Percentiles rank a stretch among this genome's conserved stretches.
phyloP scores from a whole-genome alignment of 495 filamentous ascomycete genomes.

The Tuber aestivum region DNA sequence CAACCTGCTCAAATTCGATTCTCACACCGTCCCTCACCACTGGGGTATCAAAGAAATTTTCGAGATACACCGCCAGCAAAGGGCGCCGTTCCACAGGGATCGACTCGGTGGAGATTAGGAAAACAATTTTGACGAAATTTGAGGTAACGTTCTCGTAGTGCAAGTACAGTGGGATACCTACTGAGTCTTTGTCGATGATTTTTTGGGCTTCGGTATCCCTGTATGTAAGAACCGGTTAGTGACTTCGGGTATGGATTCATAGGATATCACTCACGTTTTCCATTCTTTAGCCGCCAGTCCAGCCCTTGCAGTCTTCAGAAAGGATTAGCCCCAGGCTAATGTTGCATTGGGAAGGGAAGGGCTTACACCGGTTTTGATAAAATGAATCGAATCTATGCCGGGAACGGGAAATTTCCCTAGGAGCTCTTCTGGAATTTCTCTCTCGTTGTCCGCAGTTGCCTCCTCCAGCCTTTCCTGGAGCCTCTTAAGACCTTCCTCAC shows the following conservation, averaged over 20 bases:
- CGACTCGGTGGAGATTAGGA: constrained; percentile 69
- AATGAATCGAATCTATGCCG: constrained; percentile 78
- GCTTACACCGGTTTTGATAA: constrained; percentile 63
- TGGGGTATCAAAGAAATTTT: constrained; percentile 91
- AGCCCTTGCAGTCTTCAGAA: constrained; percentile 63
- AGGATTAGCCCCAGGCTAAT: not conserved
- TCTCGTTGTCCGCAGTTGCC: constrained; percentile 75
- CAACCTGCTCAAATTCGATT: constrained; percentile 84
- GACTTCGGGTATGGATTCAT: constrained; percentile 11
- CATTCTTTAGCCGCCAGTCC: constrained; percentile 70
- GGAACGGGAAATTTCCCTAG: constrained; percentile 78
- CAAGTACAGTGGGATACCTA: constrained; percentile 72
- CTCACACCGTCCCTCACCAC: constrained; percentile 69
- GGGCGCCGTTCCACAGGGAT: constrained; percentile 72
- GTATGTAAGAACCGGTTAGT: constrained; percentile 18
- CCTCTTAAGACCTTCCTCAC: constrained; percentile 61
- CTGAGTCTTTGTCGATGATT: constrained; percentile 62
- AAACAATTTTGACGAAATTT: constrained; percentile 76
- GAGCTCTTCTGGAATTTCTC: constrained; percentile 66
- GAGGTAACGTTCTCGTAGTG: constrained; percentile 91
- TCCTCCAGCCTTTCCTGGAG: constrained; percentile 69
- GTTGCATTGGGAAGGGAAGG: not conserved
- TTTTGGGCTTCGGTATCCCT: constrained; percentile 66
- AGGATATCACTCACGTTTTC: constrained; percentile 39
- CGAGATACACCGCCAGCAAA: constrained; percentile 72